A percentile compares a stretch with the other conserved stretches of the same genome.
Conservation (phyloP, 192 early-diverging fungal genomes). For the Gamsiella multidivaricata region DNA sequence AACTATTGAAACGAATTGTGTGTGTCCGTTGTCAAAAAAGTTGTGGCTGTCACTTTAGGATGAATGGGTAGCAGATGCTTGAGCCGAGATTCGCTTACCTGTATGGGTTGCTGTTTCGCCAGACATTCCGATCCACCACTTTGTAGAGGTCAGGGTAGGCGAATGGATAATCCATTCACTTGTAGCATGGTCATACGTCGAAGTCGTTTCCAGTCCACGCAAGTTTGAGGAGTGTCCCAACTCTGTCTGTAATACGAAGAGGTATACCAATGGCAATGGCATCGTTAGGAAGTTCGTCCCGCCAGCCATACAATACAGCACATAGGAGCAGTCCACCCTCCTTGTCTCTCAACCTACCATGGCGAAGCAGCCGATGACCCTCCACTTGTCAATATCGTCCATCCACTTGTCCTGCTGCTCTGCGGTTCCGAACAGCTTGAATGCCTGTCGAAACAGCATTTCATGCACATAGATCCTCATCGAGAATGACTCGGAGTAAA, state of each 20-base stretch:
- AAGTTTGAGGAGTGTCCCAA: slow-evolving; percentile 67
- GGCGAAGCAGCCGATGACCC: slow-evolving; percentile 68
- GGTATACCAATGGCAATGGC: background rate
- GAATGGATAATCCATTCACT: slow-evolving; percentile 71
- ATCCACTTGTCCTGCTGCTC: slow-evolving; percentile 63
- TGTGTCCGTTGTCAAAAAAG: background rate
- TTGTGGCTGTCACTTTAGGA: too few relatives aligned
- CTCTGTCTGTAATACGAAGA: slow-evolving; percentile 59
- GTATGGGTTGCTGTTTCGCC: slow-evolving; percentile 72
- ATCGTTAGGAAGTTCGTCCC: background rate
- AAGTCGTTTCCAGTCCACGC: slow-evolving; percentile 69
- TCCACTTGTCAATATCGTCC: slow-evolving; percentile 59
- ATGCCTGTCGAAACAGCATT: slow-evolving; percentile 59
- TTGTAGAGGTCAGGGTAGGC: slow-evolving; percentile 66
- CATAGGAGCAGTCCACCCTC: too few relatives aligned
- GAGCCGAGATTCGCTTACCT: too few relatives aligned
- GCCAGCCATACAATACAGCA: too few relatives aligned
- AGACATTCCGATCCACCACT: slow-evolving; percentile 75
- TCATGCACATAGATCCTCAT: slow-evolving; percentile 72
- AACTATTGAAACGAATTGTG: slow-evolving; percentile 18
- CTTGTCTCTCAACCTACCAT: slow-evolving; percentile 67
- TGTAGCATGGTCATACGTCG: slow-evolving; percentile 64
- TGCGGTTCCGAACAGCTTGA: slow-evolving; percentile 61
- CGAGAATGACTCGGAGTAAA: slow-evolving; percentile 63
- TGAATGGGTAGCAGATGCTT: too few relatives aligned